Evolutionary conservation across 441 rosid species (phyloP).

Genomic region (Arabidopsis lyrata): DNA sequence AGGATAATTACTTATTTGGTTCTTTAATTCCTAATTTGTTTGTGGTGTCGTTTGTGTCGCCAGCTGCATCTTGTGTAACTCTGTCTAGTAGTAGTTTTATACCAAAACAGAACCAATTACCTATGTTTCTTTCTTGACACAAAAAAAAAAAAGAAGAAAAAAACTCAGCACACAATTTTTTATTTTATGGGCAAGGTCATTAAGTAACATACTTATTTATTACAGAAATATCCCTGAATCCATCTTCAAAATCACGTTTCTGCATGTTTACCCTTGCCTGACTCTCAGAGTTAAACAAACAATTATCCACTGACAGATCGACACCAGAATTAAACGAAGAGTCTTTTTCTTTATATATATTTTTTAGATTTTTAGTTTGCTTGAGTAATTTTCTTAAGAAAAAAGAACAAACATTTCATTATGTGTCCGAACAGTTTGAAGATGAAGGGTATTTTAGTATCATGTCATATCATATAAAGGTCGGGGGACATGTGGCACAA

Average conservation of each 20-base stretch:
- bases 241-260: conserved; percentile 41
- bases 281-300: conserved; percentile 30
- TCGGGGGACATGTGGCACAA: conserved; percentile 33
- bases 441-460: conserved; percentile 14
- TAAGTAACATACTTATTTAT: conserved; percentile 29
- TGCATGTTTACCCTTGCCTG: conserved; percentile 43
- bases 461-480: conserved; percentile 26
- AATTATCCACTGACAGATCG: conserved; percentile 38
- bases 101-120: conserved; percentile 33
- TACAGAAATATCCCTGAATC: conserved; percentile 35
- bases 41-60: conserved; percentile 41
- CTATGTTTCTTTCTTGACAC: conserved; percentile 13
- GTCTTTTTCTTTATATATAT: neutral
- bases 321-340: conserved; percentile 9
- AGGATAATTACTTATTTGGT: conserved; percentile 14
- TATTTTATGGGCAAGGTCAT: conserved; percentile 17
- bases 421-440: conserved; percentile 9
- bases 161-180: neutral
- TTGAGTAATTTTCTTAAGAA: neutral
- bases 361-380: neutral
- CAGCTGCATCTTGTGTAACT: conserved; percentile 37
- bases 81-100: conserved; percentile 21
- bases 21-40: conserved; percentile 12
- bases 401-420: neutral
- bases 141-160: neutral